A percentile compares a stretch with the other conserved stretches of the same genome.
Evolutionary conservation across 106 monocot species (phyloP).

Genomic region (Alisma plantagoaquatica): DNA sequence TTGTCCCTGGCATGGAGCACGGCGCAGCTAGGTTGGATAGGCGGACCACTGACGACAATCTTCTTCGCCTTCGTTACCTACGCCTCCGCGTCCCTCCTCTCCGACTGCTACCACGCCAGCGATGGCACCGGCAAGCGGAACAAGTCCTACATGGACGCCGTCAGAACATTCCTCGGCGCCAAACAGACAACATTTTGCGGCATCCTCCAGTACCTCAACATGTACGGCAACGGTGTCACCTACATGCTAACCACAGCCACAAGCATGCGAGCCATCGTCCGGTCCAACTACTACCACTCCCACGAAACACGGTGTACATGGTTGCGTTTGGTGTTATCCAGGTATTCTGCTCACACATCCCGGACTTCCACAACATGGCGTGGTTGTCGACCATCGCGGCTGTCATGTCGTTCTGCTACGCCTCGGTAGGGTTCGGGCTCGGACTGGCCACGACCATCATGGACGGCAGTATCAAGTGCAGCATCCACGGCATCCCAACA

Average conservation of each 20-base stretch:
- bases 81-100: slow-evolving; percentile 36
- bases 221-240: slow-evolving; percentile 1
- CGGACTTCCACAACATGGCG: slow-evolving; percentile 62
- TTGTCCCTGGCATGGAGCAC: no score
- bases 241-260: slow-evolving; percentile 8
- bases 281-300: slow-evolving; percentile 1
- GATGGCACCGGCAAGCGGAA: slow-evolving; percentile 41
- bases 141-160: slow-evolving; percentile 51
- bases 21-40: slow-evolving; percentile 38
- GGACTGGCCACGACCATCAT: slow-evolving; percentile 65
- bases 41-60: slow-evolving; percentile 26
- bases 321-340: no score
- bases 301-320: slow-evolving; percentile 16
- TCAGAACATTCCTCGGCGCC: slow-evolving; percentile 25
- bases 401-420: slow-evolving; percentile 69
- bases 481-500: no score
- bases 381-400: slow-evolving; percentile 66
- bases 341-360: slow-evolving; percentile 53
- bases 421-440: slow-evolving; percentile 53
- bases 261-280: no score
- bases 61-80: slow-evolving; percentile 55
- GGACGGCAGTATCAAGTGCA: no score
- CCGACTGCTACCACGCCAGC: slow-evolving; percentile 48
- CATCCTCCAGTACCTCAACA: slow-evolving; percentile 4
- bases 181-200: slow-evolving; percentile 6